Conservation (phyloP, 2,329 filamentous ascomycete genomes). For the Colletotrichum euphorbiae region DNA sequence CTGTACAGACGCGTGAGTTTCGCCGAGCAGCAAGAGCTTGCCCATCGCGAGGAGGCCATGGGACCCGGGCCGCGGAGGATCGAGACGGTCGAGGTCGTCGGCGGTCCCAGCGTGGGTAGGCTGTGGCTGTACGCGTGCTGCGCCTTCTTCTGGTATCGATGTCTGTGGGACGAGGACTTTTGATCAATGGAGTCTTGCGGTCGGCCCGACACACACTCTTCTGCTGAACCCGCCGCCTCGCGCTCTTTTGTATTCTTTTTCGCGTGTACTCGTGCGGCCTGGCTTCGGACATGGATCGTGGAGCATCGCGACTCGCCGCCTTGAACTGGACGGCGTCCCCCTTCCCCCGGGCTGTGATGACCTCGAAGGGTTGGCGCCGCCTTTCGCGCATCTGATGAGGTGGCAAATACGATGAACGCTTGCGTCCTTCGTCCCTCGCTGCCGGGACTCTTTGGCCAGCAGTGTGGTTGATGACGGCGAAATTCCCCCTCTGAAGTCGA, state of each 20-base stretch:
- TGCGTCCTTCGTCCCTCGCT: not conserved
- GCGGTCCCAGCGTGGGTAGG: slow-evolving; percentile 12
- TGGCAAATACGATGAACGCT: slow-evolving; percentile 6
- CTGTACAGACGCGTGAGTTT: slow-evolving; percentile 30
- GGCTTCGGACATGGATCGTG: too few relatives aligned
- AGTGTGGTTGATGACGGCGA: too few relatives aligned
- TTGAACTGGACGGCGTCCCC: not conserved
- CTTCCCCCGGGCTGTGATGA: not conserved
- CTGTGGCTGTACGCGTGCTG: slow-evolving; percentile 37
- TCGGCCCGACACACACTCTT: too few relatives aligned
- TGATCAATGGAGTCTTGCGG: not conserved
- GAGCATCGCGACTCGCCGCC: too few relatives aligned
- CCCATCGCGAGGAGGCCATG: slow-evolving; percentile 2
- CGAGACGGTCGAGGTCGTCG: slow-evolving; percentile 27
- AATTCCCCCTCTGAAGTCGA: not conserved
- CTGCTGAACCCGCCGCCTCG: too few relatives aligned
- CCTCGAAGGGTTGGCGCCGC: not conserved
- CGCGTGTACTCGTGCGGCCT: too few relatives aligned
- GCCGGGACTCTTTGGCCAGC: too few relatives aligned
- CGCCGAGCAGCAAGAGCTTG: slow-evolving; percentile 25
- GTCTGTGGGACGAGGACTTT: slow-evolving; percentile 35
- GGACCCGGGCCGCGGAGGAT: not conserved
- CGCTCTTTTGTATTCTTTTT: not conserved
- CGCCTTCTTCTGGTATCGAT: slow-evolving; percentile 36
- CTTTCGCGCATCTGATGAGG: not conserved